These are phyloP conservation scores for Quercus parvula DNA, from an alignment of 306 rosid genomes.

Conservation along the genomic window DNA sequence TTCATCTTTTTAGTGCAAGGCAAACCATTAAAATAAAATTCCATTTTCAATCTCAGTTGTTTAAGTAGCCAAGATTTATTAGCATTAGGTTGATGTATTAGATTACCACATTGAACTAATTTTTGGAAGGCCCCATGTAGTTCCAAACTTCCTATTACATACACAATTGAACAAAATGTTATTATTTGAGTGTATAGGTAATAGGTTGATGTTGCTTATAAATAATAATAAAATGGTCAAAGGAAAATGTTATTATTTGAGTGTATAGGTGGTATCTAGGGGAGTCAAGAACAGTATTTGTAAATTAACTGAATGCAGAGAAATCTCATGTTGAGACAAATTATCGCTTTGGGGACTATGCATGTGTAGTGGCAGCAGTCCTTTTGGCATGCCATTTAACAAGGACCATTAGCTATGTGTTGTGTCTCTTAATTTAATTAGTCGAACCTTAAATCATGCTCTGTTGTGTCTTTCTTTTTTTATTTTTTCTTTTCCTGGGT, in stretches of 20 bases:
- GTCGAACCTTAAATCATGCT: slow-evolving; percentile 1
- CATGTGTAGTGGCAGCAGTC: background rate
- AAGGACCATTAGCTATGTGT: background rate
- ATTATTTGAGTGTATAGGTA: slow-evolving; percentile 12
- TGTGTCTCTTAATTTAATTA: background rate
- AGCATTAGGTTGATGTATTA: no score
- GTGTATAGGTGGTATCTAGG: slow-evolving; percentile 25
- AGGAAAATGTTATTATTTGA: background rate
- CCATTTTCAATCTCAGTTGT: no score
- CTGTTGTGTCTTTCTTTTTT: background rate
- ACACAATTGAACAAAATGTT: no score
- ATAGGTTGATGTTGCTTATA: slow-evolving; percentile 7
- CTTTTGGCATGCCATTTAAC: slow-evolving; percentile 18
- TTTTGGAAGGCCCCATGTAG: no score
- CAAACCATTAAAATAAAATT: no score
- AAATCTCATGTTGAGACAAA: background rate
- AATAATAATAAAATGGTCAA: no score
- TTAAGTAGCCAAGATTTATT: no score
- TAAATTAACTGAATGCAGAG: background rate
- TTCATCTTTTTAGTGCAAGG: no score
- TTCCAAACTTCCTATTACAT: no score
- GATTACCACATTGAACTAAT: no score
- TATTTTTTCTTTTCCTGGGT: background rate
- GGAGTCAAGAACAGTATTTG: slow-evolving; percentile 20
- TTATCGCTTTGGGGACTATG: background rate